Base-by-base conservation (phyloP, 192 early-diverging fungal species). In the Kickxella alabastrina region DNA sequence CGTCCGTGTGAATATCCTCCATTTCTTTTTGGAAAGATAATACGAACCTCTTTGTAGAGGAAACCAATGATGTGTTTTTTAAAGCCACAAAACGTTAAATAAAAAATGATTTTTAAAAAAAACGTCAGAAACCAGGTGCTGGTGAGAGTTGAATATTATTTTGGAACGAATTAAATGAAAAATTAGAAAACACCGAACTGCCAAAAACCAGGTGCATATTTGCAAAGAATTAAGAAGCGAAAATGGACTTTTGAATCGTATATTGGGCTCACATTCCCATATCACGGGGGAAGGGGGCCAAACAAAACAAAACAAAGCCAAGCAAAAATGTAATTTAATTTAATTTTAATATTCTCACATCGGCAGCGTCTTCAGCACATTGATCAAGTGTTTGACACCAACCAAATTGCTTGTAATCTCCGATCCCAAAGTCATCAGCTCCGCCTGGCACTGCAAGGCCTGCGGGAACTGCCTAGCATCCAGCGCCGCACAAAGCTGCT, bases 381-480 rank as follows among this genome's bases (percentile, higher is more conserved):
- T 84, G 49, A 87, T 78, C 45, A 88, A 56, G 18, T 84, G 68
- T 65, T 88, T 88, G 50, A 88, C 80, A 17, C 83, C 84, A 18
- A 85, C 77, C 62, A 87, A 82, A 25, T 77, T 56, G 14, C 79
- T 77, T 5, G 83, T 85, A 10, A 77, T 77, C 10, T 82, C 80
- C 25, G 82, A 86, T 37, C 82, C 83, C 12, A 81, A 82, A 2
- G 81, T 84, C 71, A 87, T 82, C 13, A 91, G 60, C 42, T 91
- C 85, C 8, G 87, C 70, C 47, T 87, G 81, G 31, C 83, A 58
- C 7, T 73, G 77, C 35, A 79, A 70, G 5, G 84, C 86, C 6
- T 58, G 61, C 3, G 63, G 45, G 53, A 75, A 87, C 45, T 87
- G 83, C 5, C 60, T 56, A 1, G 56, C 23, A 46, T 82, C 71